These are phyloP conservation scores for Sordariomycetes sp. DNA, from an alignment of 2,329 filamentous ascomycete species.

Conservation along the genomic window DNA sequence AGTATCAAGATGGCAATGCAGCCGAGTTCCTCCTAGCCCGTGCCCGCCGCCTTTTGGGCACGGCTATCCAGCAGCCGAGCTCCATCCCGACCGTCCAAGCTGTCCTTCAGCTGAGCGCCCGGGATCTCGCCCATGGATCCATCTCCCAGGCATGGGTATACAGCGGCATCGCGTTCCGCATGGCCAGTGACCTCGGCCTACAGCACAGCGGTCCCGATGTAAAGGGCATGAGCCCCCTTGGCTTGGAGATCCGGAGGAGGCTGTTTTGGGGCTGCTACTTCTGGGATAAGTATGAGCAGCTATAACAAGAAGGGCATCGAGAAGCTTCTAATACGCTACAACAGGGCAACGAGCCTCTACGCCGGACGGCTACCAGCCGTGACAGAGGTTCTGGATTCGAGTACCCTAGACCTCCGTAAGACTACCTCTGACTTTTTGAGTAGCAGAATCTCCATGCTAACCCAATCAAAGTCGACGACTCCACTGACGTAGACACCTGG, in stretches of 20 bases:
- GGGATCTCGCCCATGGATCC: constrained; percentile 13
- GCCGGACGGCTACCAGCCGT: constrained; percentile 12
- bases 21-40: constrained; percentile 10
- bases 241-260: constrained; percentile 12
- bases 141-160: constrained; percentile 17
- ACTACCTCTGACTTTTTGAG: background rate
- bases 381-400: constrained; percentile 3
- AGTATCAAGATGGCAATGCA: constrained; percentile 9
- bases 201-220: background rate
- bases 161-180: constrained; percentile 16
- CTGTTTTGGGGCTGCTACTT: constrained; percentile 15
- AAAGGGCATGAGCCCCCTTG: constrained; percentile 9
- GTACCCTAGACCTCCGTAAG: background rate
- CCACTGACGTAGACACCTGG: constrained; percentile 9
- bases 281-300: constrained; percentile 11
- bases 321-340: background rate
- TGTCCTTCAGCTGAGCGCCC: constrained; percentile 14
- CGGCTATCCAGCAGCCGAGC: constrained; percentile 14
- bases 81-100: constrained; percentile 15
- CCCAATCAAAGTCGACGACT: constrained; percentile 8
- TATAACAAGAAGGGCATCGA: background rate
- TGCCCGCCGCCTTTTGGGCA: constrained; percentile 12
- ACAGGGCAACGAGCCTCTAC: constrained; percentile 13
- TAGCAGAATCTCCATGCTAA: background rate
- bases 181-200: constrained; percentile 13